These are phyloP conservation scores for Pseudogymnoascus sp. DNA, from an alignment of 2,329 filamentous ascomycete genomes.

Conservation along the genomic window DNA sequence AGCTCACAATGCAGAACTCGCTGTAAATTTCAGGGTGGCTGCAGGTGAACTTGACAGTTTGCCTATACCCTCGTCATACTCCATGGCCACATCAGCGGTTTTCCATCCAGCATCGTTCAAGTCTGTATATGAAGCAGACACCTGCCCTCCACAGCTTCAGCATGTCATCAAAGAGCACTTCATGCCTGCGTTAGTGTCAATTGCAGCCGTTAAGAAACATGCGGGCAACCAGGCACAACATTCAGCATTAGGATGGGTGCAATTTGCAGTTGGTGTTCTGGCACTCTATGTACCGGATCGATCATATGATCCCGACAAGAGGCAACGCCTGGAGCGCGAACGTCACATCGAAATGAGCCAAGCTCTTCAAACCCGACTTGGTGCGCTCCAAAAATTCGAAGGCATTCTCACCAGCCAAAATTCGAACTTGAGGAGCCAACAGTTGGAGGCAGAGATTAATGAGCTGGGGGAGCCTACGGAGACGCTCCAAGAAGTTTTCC, in stretches of 20 bases:
- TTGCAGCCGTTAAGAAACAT: constrained; percentile 25
- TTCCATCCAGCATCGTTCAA: background rate
- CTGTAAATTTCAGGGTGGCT: background rate
- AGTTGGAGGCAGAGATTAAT: constrained; percentile 55
- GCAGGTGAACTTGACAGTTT: background rate
- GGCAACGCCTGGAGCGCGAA: constrained; percentile 57
- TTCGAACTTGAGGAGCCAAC: constrained; percentile 57
- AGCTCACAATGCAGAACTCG: constrained; percentile 18
- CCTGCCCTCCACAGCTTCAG: constrained; percentile 14
- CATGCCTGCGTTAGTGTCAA: constrained; percentile 24
- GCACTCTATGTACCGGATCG: constrained; percentile 79
- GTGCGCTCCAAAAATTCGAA: constrained; percentile 60
- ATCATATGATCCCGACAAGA: constrained; percentile 72
- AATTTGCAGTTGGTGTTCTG: constrained; percentile 67
- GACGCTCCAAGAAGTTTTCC: constrained; percentile 58
- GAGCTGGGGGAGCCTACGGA: constrained; percentile 60
- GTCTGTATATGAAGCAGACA: background rate
- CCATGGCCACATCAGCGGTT: background rate
- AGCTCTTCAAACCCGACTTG: constrained; percentile 49
- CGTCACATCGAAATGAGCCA: constrained; percentile 49
- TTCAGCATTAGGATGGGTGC: constrained; percentile 61
- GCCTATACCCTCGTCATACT: background rate
- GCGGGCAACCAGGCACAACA: constrained; percentile 26
- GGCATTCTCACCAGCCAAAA: constrained; percentile 58
- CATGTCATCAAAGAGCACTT: constrained; percentile 32